Conservation (phyloP, 805 yeast species). For the Wickerhamiella dianesei region DNA sequence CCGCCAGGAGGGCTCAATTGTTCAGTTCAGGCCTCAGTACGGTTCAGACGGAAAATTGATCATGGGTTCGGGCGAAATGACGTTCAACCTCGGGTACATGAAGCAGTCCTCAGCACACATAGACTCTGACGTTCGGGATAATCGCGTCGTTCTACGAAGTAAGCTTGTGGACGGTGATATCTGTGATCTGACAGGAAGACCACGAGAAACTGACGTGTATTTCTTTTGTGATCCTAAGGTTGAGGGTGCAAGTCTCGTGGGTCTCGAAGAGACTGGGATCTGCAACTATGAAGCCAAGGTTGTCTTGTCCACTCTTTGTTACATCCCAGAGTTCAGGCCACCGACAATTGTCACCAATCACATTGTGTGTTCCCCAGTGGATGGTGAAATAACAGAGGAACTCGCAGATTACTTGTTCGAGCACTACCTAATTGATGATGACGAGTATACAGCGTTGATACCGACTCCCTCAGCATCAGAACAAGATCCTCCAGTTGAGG, state of each 20-base stretch:
- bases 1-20: not conserved
- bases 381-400: not conserved
- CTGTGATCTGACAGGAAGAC: conserved; percentile 45
- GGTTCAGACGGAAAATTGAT: not conserved
- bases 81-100: not conserved
- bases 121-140: not conserved
- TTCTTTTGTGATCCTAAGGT: conserved; percentile 38
- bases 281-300: conserved; percentile 16
- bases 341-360: not conserved
- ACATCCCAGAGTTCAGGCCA: conserved; percentile 7
- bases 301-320: conserved; percentile 12
- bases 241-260: not conserved
- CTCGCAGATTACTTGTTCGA: not conserved
- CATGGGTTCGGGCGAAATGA: not conserved
- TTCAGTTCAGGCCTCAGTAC: not conserved
- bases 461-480: too few species aligned
- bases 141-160: not conserved
- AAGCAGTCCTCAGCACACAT: not conserved
- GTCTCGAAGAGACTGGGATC: conserved; percentile 13
- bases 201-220: conserved; percentile 41
- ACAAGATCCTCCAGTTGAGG: too few species aligned
- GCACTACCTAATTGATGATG: too few species aligned
- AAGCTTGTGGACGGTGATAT: conserved; percentile 31
- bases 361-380: conserved; percentile 10
- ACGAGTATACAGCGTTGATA: too few species aligned